Conservation (phyloP, 495 filamentous ascomycete genomes). For the Penicillium samsonianum region DNA sequence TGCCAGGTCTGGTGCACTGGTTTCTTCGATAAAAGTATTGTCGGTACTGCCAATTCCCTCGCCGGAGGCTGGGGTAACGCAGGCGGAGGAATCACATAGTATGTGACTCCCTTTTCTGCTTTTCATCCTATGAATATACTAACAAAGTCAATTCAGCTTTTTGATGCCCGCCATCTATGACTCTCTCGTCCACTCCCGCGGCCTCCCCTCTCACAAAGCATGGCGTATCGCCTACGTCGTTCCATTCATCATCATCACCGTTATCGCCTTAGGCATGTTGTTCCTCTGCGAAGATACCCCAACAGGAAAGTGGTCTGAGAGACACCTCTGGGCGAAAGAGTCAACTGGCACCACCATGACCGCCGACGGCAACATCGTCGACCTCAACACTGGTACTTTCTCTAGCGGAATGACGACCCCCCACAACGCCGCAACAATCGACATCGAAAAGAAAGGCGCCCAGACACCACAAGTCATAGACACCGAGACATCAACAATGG, state of each 20-base stretch:
- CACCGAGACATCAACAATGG: slow-evolving; percentile 53
- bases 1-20: slow-evolving; percentile 96
- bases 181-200: slow-evolving; percentile 62
- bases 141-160: slow-evolving; percentile 54
- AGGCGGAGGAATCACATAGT: slow-evolving; percentile 81
- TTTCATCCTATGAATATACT: not conserved
- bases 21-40: slow-evolving; percentile 94
- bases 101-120: slow-evolving; percentile 11
- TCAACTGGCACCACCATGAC: slow-evolving; percentile 5
- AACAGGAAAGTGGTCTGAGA: slow-evolving; percentile 78
- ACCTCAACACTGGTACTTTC: slow-evolving; percentile 47
- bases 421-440: slow-evolving; percentile 45
- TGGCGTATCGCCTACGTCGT: slow-evolving; percentile 87
- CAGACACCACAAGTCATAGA: slow-evolving; percentile 38
- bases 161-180: slow-evolving; percentile 93
- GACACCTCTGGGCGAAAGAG: slow-evolving; percentile 51
- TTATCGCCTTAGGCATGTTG: slow-evolving; percentile 66
- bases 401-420: slow-evolving; percentile 34
- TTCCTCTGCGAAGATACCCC: slow-evolving; percentile 82
- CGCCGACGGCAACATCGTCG: slow-evolving; percentile 56
- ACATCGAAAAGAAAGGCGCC: slow-evolving; percentile 44
- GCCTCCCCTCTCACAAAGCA: slow-evolving; percentile 64
- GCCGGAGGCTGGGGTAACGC: slow-evolving; percentile 87
- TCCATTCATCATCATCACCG: slow-evolving; percentile 74
- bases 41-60: slow-evolving; percentile 87